Conservation (phyloP, 2,329 filamentous ascomycete genomes). For the Rutstroemia sp. region DNA sequence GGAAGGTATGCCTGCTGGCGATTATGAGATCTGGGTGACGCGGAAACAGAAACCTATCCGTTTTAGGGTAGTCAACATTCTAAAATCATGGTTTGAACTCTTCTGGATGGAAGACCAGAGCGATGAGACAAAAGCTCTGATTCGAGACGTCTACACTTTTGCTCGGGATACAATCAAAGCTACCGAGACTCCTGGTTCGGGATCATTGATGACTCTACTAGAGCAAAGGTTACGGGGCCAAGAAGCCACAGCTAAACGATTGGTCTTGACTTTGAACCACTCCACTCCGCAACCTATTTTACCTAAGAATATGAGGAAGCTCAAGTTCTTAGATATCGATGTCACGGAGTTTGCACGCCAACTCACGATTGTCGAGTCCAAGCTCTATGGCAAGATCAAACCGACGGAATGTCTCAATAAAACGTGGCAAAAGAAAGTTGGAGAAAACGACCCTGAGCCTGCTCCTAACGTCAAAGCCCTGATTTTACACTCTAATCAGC, state of each 20-base stretch:
- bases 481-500: conserved; percentile 95
- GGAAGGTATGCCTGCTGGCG: conserved; percentile 63
- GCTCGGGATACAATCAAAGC: conserved; percentile 87
- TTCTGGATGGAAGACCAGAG: conserved; percentile 98
- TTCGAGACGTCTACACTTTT: conserved; percentile 84
- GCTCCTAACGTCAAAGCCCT: conserved; percentile 92
- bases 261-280: conserved; percentile 79
- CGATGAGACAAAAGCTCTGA: conserved; percentile 74
- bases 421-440: conserved; percentile 96
- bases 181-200: conserved; percentile 85
- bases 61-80: conserved; percentile 92
- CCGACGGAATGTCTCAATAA: conserved; percentile 96
- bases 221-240: conserved; percentile 85
- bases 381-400: conserved; percentile 91
- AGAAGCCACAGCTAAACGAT: conserved; percentile 75
- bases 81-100: conserved; percentile 97
- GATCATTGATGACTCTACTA: conserved; percentile 74
- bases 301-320: conserved; percentile 98
- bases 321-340: conserved; percentile 97
- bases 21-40: conserved; percentile 84
- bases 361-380: conserved; percentile 92
- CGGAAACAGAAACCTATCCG: conserved; percentile 94
- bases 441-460: conserved; percentile 72
- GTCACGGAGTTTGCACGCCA: conserved; percentile 95
- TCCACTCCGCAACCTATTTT: conserved; percentile 83